Percentiles rank a stretch among this genome's conserved stretches.
Conservation (phyloP, 768 basidiomycete genomes). For the Agaricus sinodeliciosus region DNA sequence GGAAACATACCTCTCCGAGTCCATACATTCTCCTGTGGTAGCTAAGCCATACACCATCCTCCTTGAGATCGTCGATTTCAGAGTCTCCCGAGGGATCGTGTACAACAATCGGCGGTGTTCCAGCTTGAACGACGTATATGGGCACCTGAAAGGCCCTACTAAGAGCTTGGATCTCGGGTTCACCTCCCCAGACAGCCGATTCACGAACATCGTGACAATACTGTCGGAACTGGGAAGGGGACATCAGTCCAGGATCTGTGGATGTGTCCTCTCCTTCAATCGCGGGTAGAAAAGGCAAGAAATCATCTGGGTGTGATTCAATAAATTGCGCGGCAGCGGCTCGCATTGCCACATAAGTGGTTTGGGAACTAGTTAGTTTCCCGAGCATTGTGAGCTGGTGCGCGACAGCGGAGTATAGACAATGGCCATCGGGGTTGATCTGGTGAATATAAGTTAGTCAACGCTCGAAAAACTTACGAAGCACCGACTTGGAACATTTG, state of each 20-base stretch:
- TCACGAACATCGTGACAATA: slow-evolving; percentile 78
- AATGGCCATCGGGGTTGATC: slow-evolving; percentile 95
- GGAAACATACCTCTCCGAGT: slow-evolving; percentile 75
- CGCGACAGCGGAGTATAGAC: slow-evolving; percentile 89
- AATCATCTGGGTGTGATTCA: slow-evolving; percentile 76
- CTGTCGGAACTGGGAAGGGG: slow-evolving; percentile 47
- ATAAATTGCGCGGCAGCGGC: slow-evolving; percentile 77
- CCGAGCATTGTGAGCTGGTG: slow-evolving; percentile 82
- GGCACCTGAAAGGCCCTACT: slow-evolving; percentile 75
- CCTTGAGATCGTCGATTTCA: slow-evolving; percentile 21
- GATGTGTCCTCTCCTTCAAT: slow-evolving; percentile 61
- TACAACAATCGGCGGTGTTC: slow-evolving; percentile 74
- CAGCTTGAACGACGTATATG: slow-evolving; percentile 87
- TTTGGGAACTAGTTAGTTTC: slow-evolving; percentile 49
- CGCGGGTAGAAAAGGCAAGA: slow-evolving; percentile 87
- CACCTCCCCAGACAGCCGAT: slow-evolving; percentile 95
- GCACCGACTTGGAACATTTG: slow-evolving; percentile 55
- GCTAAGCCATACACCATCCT: slow-evolving; percentile 62
- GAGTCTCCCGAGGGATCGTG: slow-evolving; percentile 52
- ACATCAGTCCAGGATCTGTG: slow-evolving; percentile 67
- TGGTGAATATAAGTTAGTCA: slow-evolving; percentile 22
- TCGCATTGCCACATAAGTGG: slow-evolving; percentile 58
- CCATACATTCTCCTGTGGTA: slow-evolving; percentile 95
- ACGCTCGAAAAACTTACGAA: background rate
- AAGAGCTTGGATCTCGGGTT: slow-evolving; percentile 92